Base-by-base conservation (phyloP, 2,329 filamentous ascomycete species). In the Achaetomium macrosporum region DNA sequence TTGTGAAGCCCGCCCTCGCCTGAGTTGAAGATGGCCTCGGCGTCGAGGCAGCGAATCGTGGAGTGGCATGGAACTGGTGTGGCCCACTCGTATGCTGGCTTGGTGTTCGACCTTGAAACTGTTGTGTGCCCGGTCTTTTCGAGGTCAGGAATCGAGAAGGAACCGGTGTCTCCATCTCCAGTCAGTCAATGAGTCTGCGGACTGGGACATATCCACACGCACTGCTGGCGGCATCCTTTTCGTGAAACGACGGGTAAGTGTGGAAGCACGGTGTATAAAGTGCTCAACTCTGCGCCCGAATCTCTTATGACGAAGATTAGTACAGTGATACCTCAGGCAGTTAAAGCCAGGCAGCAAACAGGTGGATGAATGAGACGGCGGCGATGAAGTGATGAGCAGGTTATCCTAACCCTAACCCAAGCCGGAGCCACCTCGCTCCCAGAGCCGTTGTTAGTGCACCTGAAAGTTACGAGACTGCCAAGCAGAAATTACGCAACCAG, bases 61-160 rank as follows among this genome's bases (percentile, higher is more conserved):
- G 62, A 2, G 63, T 66, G n/a, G 58, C 55, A 40, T 57, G 53
- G 16, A 65, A 65, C 20, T 57, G 57, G 8, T 47, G 53, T 2
- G 58, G 42, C 13, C 59, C 53, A 30, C 25, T 30, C 36, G 47
- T 31, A 42, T 46, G 17, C 17, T 55, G 56, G 35, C 55, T 59
- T 52, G 55, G 48, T 9, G 57, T 61, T 41, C 57, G 57, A 17
- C 15, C 37, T 17, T 60, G 56, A 19, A 48, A 30, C 10, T 57
- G 54, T 33, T 60, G 55, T 10, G 58, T 47, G 6, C 45, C 51
- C 31, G 56, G 54, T 36, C 58, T 56, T 31, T 62, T 64, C 11
- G 61, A 54, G n/a, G 50, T 45, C 30, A 65, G 54, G 47, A 65
- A 66, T 11, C 61, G 63, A 37, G 63, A 60, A 17, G 62, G 56